phyloP scores from a whole-genome alignment of 345 rosid genomes.

The Pelargonium nanum region DNA sequence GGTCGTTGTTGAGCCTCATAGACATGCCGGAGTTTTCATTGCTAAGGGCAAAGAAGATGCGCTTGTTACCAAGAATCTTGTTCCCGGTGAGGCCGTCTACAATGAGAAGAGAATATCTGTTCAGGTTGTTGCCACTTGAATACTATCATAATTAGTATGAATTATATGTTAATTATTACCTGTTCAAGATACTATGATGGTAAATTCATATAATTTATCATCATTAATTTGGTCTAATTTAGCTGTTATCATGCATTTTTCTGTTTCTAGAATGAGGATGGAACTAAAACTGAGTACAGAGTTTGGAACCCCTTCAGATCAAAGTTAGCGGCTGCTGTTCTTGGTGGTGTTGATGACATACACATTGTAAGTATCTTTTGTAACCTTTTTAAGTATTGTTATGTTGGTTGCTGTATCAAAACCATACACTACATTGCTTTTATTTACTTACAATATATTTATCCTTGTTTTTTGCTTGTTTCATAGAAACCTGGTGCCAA shows the following conservation, averaged over 20 bases:
- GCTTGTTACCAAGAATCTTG: constrained; percentile 81
- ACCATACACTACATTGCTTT: no score
- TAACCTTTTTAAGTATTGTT: background rate
- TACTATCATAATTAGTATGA: no score
- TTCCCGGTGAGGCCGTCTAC: constrained; percentile 91
- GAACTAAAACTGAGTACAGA: constrained; percentile 83
- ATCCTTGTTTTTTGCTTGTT: background rate
- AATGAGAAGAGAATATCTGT: constrained; percentile 83
- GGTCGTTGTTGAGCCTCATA: constrained; percentile 78
- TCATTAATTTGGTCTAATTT: background rate
- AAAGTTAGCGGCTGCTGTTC: constrained; percentile 90
- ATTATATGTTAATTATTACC: background rate
- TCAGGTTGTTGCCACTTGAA: constrained; percentile 48
- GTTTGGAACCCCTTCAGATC: constrained; percentile 98
- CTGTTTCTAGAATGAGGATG: constrained; percentile 53
- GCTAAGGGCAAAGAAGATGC: constrained; percentile 95
- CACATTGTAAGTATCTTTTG: constrained; percentile 58
- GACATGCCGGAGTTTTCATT: constrained; percentile 78
- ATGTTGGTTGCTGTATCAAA: background rate
- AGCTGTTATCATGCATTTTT: background rate
- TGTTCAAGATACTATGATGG: background rate
- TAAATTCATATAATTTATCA: background rate
- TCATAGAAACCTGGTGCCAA: constrained; percentile 86
- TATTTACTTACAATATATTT: no score
- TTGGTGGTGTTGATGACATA: constrained; percentile 93